A percentile compares a stretch with the other conserved stretches of the same genome.
These are phyloP conservation scores for Emergomyces pasteurianus DNA, from an alignment of 2,329 filamentous ascomycete genomes.

Conservation along the genomic window DNA sequence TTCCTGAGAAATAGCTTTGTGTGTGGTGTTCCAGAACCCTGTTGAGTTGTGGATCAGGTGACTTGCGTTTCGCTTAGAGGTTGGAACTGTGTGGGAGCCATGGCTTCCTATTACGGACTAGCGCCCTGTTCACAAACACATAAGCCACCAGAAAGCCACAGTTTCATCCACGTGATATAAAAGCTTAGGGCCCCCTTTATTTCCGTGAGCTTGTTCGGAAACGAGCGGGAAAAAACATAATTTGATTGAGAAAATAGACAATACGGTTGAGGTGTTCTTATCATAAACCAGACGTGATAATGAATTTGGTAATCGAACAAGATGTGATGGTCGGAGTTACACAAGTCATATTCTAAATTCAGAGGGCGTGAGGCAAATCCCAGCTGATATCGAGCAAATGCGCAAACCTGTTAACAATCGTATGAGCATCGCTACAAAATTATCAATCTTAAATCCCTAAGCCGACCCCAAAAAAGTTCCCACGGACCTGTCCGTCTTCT, in stretches of 20 bases:
- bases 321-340: background rate
- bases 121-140: no score
- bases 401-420: background rate
- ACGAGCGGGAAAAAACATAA: background rate
- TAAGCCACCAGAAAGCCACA: no score
- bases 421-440: background rate
- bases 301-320: background rate
- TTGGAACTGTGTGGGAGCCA: no score
- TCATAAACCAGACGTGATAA: background rate
- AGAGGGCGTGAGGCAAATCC: background rate
- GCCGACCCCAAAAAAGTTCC: background rate
- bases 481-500: background rate
- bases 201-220: background rate
- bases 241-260: background rate
- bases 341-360: background rate
- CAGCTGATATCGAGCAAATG: background rate
- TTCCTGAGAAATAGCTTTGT: no score
- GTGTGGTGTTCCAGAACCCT: no score
- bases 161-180: background rate
- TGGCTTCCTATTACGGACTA: no score
- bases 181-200: background rate
- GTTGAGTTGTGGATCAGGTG: conserved; percentile 8
- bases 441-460: background rate
- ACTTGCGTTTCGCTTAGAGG: background rate
- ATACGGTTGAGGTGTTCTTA: background rate